Conservation (phyloP, 1,139 yeast genomes). For the Zhuliangozyma parablackwelliae region DNA sequence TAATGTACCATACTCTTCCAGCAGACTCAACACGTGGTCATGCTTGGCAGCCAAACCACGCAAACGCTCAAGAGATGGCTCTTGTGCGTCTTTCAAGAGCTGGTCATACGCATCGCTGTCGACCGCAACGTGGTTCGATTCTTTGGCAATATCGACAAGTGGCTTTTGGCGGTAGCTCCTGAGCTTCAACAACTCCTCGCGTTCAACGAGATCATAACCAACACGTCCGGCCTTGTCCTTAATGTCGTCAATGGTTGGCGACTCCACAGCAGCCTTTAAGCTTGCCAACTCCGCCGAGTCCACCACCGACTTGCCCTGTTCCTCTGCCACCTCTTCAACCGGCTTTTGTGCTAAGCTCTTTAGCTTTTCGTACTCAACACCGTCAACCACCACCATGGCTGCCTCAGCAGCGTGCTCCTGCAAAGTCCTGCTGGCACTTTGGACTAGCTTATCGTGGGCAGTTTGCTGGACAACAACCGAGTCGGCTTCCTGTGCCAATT, state of each 20-base stretch:
- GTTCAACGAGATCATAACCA: conserved; percentile 1
- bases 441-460: conserved; percentile 16
- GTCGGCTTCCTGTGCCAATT: conserved; percentile 12
- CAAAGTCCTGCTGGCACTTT: conserved; percentile 3
- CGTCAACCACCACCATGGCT: conserved; percentile 3
- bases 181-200: too few species aligned
- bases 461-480: conserved; percentile 4
- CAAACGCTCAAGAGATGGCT: conserved; percentile 31
- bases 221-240: conserved; percentile 9
- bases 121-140: too few species aligned
- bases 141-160: too few species aligned
- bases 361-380: conserved; percentile 5
- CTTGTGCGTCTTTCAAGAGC: conserved; percentile 4
- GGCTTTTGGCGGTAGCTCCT: too few species aligned
- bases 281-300: conserved; percentile 10
- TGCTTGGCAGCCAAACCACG: conserved; percentile 22
- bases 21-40: conserved; percentile 13
- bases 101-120: too few species aligned
- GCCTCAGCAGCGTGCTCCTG: conserved; percentile 12
- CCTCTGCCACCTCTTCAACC: conserved; percentile 16
- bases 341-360: conserved; percentile 10
- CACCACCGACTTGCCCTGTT: conserved; percentile 9
- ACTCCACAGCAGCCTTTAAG: conserved; percentile 8
- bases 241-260: conserved; percentile 22
- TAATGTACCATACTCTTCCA: conserved; percentile 6